These are phyloP conservation scores for Tubosaeta sp. DNA, from an alignment of 768 basidiomycete genomes.

Conservation along the genomic window DNA sequence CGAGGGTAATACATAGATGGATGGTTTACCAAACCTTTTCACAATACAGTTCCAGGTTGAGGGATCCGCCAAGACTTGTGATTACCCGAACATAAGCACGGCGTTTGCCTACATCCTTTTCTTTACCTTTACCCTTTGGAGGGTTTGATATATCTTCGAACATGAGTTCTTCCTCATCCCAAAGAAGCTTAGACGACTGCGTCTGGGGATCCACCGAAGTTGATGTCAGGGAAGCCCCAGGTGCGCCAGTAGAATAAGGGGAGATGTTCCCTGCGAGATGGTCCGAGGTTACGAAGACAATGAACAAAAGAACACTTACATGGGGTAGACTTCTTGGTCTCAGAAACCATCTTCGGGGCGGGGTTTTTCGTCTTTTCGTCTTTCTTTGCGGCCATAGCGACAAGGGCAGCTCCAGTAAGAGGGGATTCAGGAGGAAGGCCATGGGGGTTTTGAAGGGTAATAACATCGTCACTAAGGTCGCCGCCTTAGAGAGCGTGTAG, in stretches of 20 bases:
- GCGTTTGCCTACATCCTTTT: conserved; percentile 86
- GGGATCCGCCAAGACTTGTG: conserved; percentile 85
- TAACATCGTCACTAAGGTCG: conserved; percentile 68
- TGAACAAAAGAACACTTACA: conserved; percentile 42
- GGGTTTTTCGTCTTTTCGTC: conserved; percentile 27
- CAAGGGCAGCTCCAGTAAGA: conserved; percentile 23
- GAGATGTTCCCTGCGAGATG: conserved; percentile 71
- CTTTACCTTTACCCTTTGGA: conserved; percentile 83
- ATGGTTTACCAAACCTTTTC: conserved; percentile 57
- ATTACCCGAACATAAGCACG: conserved; percentile 95
- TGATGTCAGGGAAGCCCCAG: conserved; percentile 91
- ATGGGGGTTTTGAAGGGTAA: conserved; percentile 92
- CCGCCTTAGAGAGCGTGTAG: not conserved
- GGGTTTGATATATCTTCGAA: conserved; percentile 87
- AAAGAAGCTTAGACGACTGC: conserved; percentile 70
- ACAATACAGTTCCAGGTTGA: conserved; percentile 82
- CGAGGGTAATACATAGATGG: not conserved
- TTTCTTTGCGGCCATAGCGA: conserved; percentile 34
- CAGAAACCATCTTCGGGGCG: conserved; percentile 32
- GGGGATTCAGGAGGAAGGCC: conserved; percentile 60
- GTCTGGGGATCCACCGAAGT: conserved; percentile 82
- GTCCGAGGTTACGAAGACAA: not conserved
- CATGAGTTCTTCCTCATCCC: conserved; percentile 99
- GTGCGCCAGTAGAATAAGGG: conserved; percentile 85
- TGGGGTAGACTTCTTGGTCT: conserved; percentile 54